Percentiles rank a stretch among this genome's conserved stretches.
Evolutionary conservation across 805 yeast species (phyloP).

Genomic region (Yarrowia deformans): DNA sequence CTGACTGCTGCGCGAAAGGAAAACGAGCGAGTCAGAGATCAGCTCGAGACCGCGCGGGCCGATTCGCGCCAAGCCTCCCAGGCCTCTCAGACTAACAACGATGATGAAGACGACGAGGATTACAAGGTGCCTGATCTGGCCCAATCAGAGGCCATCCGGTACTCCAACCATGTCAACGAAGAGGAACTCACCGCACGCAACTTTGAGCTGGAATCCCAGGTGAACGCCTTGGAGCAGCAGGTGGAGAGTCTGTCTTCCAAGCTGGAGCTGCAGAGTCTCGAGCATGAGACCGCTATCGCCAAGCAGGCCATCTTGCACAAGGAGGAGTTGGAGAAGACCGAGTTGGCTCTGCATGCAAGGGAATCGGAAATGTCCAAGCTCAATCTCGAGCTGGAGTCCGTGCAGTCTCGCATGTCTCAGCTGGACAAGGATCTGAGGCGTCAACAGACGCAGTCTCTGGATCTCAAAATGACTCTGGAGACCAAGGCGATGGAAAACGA

Average conservation of each 20-base stretch:
- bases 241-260: constrained; percentile 15
- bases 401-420: constrained; percentile 45
- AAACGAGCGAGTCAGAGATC: constrained; percentile 21
- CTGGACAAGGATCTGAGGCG: constrained; percentile 44
- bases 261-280: constrained; percentile 26
- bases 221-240: constrained; percentile 27
- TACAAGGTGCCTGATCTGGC: constrained; percentile 37
- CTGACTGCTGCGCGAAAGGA: constrained; percentile 28
- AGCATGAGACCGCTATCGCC: constrained; percentile 32
- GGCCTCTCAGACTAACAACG: background rate
- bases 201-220: constrained; percentile 26
- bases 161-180: constrained; percentile 13
- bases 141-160: constrained; percentile 9
- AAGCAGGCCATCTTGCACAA: constrained; percentile 21
- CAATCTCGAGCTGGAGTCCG: constrained; percentile 48
- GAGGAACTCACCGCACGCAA: constrained; percentile 24
- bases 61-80: background rate
- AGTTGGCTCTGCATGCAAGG: constrained; percentile 32
- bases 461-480: constrained; percentile 50
- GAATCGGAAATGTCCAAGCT: constrained; percentile 46
- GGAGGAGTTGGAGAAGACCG: constrained; percentile 44
- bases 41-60: constrained; percentile 13
- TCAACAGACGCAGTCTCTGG: constrained; percentile 47
- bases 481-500: constrained; percentile 51
- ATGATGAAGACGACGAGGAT: constrained; percentile 22